A percentile compares a stretch with the other conserved stretches of the same genome.
These are phyloP conservation scores for Spathaspora sp. DNA, from an alignment of 805 yeast species.

Conservation along the genomic window DNA sequence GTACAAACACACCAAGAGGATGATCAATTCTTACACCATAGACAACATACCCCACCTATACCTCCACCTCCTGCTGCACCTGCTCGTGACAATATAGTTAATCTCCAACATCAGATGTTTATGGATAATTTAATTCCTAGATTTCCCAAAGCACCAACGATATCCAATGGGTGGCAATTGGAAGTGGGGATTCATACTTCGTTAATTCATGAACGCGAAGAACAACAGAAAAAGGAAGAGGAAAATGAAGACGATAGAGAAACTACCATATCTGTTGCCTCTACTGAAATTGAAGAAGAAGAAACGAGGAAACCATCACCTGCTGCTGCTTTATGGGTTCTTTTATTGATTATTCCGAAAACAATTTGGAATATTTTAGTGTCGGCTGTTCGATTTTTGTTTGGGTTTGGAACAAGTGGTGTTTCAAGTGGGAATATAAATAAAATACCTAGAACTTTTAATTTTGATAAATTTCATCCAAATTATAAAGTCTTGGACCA, in stretches of 20 bases:
- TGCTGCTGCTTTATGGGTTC: slow-evolving; percentile 40
- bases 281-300: not conserved
- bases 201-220: slow-evolving; percentile 13
- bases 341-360: slow-evolving; percentile 55
- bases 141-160: slow-evolving; percentile 38
- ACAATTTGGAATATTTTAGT: slow-evolving; percentile 40
- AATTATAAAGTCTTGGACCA: slow-evolving; percentile 10
- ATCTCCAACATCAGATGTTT: slow-evolving; percentile 25
- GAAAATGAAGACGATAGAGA: slow-evolving; percentile 2
- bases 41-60: slow-evolving; percentile 7
- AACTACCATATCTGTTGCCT: not conserved
- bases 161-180: slow-evolving; percentile 38
- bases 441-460: slow-evolving; percentile 21
- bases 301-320: slow-evolving; percentile 9
- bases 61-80: not conserved
- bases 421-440: slow-evolving; percentile 6
- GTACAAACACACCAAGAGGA: slow-evolving; percentile 16
- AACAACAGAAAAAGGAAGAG: not conserved
- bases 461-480: slow-evolving; percentile 23
- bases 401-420: slow-evolving; percentile 13
- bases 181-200: slow-evolving; percentile 39
- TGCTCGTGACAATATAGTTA: slow-evolving; percentile 8
- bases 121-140: slow-evolving; percentile 25
- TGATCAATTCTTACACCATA: not conserved
- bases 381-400: slow-evolving; percentile 26